Evolutionary conservation across 1,139 yeast genomes (phyloP), one percentile per base, ranked within the genome.

Genomic region (Meyerozyma guilliermondii): DNA sequence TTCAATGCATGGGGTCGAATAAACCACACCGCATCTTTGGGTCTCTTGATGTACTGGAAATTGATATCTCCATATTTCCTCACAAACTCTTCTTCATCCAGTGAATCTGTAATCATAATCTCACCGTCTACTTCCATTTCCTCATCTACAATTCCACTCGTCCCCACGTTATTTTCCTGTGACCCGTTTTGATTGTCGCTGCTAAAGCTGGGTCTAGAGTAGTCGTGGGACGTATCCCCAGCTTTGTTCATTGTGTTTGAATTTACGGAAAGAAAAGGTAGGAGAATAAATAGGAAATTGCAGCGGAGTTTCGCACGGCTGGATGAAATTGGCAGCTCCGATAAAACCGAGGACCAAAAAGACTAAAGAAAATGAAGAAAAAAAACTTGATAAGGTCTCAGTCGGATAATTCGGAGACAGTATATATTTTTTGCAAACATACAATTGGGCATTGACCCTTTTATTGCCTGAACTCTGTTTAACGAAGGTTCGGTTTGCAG

Each of bases 1-100:
- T 81, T 81, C 44, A 81, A 62, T 0, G 86, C 87, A 52, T 77
- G 76, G 0, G 87, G 87, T 37, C 66, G 62, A 6, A 72, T 71
- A 48, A 78, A 67, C 73, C 80, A 71, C 28, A 73, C 66, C 2
- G 68, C 54, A 16, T 60, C 63, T 20, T 47, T 57, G 1, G 81
- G 81, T 14, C 68, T 63, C 41, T 67, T 65, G 44, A 78, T 78
- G 49, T 76, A 78, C 44, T 66, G 66, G 41, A 76, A 73, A 7
- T 73, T 43, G 29, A 78, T 67, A 20, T 69, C 78, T 3, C 83
- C 83, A 51, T 74, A 78, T 44, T 68, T 71, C 38, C 63, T 54
- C 4, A 77, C 65, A 49, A 78, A 76, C 40, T 68, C 79, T 41
- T 71, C 76, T 43, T 68, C 75, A 7, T 55, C 76, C 40, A 68